Evolutionary conservation across 768 basidiomycete genomes (phyloP), one percentile per base, ranked within the genome.

Genomic region (Psilocybe sp.): DNA sequence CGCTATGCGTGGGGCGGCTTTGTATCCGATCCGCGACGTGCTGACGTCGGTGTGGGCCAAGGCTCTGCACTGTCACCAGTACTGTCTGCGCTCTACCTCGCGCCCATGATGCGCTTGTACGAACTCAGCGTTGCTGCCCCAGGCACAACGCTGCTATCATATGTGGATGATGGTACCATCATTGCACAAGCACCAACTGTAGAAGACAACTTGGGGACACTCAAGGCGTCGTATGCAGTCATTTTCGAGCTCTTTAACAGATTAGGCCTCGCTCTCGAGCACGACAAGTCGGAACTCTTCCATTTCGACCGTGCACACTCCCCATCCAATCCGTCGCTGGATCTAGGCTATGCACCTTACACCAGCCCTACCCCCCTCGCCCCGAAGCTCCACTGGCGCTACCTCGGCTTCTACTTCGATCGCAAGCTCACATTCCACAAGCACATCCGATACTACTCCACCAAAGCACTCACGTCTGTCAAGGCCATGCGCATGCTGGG

Each of bases 301-400:
- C 41, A 43, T 43, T 50, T 50, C 31, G 49, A 50, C 20, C 8
- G 34, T 19, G 43, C 42, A 16, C 40, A n/a, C 41, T 36, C 38
- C 5, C 14, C 15, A 2, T 3, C 31, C 15, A 40, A 9, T n/a
- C 39, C 47, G 13, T 20, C 32, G 5, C n/a, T 50, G 12, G 40
- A 50, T 38, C 41, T 50, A 16, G 42, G 49, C 4, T 50, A 44
- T 18, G 41, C 41, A 15, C 42, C 42, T 2, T 49, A 42, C 40
- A 49, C 40, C 2, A 40, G 40, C 9, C 11, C 39, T 10, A 49
- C 40, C 2, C 40, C 48, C 23, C 37, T 49, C 33, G 23, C 16
- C 12, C 40, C 40, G 5, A 41, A 41, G 40, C 40, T 16, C 40
- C 5, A 19, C 16, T 41, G 40, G 40, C 40, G 40, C 40, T 41